Evolutionary conservation across 75 land plant species (phyloP), one percentile per base, ranked within the genome.

Genomic region (Pinus albicaulis): DNA sequence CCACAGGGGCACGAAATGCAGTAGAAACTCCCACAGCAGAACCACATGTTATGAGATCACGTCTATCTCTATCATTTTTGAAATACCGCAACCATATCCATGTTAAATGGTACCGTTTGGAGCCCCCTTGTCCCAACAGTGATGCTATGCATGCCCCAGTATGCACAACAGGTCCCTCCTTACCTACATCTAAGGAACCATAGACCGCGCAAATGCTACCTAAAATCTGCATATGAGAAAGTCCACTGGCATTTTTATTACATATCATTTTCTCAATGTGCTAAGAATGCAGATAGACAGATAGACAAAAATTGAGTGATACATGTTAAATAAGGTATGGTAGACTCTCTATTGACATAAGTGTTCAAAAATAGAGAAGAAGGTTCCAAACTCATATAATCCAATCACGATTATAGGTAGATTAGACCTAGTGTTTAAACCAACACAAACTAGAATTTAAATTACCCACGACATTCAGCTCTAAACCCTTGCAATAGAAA

Each of bases 11-110:
- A 4, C 90, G 83, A 55, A 91, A 91, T n/a, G 93, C 92, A 57
- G 92, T 86, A 34, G 92, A 89, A 52, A 91, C 93, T 63, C 93
- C 93, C 71, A 92, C 92, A 75, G 93, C 93, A 41, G 92, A 74
- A 19, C 93, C 93, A 62, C 93, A 91, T 0, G 93, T 91, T 56
- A 91, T 80, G n/a, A 91, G 58, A 60, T 91, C 93, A 59, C 93
- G 84, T 26, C 93, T 79, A 53, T 91, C 93, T 25, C 88, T 72
- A 69, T 91, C 93, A 72, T 91, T 91, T 73, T 90, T 90, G 57
- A 91, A 82, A 74, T 79, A 89, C 55, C 87, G 83, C 31, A 91
- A 82, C 93, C 93, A 90, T 75, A 36, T 90, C 81, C 93, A 89
- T 58, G 88, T 91, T 48, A 91, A 53, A 68, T 87, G 89, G 64